Conservation (phyloP, 306 rosid species). For the Biancaea sappan region DNA sequence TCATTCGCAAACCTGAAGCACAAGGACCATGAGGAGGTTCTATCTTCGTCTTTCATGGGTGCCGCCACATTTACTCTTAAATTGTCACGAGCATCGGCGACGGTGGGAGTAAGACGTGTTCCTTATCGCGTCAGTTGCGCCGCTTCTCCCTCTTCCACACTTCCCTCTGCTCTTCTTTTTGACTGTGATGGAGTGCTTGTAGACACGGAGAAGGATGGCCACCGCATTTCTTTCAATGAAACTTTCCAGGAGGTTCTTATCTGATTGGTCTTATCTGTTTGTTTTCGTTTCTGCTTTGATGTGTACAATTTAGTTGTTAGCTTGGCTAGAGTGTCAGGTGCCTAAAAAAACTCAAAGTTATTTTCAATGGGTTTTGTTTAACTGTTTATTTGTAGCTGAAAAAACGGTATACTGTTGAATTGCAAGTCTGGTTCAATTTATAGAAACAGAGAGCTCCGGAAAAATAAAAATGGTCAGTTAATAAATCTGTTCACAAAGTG, state of each 20-base stretch:
- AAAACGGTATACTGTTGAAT: background rate
- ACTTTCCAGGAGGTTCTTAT: slow-evolving; percentile 80
- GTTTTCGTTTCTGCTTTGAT: background rate
- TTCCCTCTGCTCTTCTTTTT: slow-evolving; percentile 89
- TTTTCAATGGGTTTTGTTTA: background rate
- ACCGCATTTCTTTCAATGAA: slow-evolving; percentile 87
- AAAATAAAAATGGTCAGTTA: background rate
- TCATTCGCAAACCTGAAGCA: slow-evolving; percentile 40
- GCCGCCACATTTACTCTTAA: slow-evolving; percentile 28
- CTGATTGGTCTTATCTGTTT: background rate
- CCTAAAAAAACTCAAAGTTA: background rate
- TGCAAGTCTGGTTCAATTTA: background rate
- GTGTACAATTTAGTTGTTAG: background rate
- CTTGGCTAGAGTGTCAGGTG: background rate
- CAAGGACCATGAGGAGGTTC: slow-evolving; percentile 40
- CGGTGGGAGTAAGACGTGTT: background rate
- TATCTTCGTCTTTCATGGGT: slow-evolving; percentile 49
- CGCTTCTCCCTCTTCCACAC: slow-evolving; percentile 51
- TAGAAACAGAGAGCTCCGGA: background rate
- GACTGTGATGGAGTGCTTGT: slow-evolving; percentile 99
- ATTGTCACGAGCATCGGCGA: slow-evolving; percentile 29
- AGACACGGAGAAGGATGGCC: slow-evolving; percentile 97
- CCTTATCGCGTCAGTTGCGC: slow-evolving; percentile 53
- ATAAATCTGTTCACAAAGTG: background rate
- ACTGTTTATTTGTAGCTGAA: background rate